Percentiles rank a stretch among this genome's conserved stretches.
Evolutionary conservation across 768 basidiomycete species (phyloP).

Genomic region (Sporobolomyces roseus): DNA sequence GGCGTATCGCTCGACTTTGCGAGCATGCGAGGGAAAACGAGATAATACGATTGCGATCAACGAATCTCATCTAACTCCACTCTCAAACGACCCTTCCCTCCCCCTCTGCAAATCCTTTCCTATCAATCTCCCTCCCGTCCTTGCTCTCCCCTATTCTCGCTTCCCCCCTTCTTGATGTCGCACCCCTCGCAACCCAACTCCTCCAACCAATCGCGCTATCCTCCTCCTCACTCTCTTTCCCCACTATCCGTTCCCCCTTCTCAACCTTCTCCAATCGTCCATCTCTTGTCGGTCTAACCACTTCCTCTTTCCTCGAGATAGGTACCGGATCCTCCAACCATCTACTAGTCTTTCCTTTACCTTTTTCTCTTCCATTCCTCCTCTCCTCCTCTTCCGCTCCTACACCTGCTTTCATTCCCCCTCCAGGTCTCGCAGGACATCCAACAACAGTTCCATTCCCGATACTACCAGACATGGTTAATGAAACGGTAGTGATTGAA

Average conservation of each 20-base stretch:
- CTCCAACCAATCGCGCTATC: conserved; percentile 2
- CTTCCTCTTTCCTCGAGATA: not conserved
- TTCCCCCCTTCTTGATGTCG: not conserved
- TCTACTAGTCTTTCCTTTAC: not conserved
- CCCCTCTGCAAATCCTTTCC: too few relatives aligned
- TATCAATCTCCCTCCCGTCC: not conserved
- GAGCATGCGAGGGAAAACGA: too few relatives aligned
- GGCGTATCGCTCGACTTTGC: too few relatives aligned
- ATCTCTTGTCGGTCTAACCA: not conserved
- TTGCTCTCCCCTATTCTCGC: not conserved
- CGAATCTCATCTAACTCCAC: too few relatives aligned
- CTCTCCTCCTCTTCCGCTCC: not conserved
- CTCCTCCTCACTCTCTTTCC: too few relatives aligned
- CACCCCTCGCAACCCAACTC: not conserved
- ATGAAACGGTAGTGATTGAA: conserved; percentile 25
- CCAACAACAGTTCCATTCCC: not conserved
- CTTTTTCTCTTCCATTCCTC: not conserved
- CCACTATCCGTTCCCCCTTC: too few relatives aligned
- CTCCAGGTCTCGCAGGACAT: conserved; percentile 11
- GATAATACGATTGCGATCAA: too few relatives aligned
- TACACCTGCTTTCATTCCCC: not conserved
- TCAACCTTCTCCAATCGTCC: not conserved
- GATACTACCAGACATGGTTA: conserved; percentile 22
- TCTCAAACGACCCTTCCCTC: too few relatives aligned
- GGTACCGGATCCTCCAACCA: conserved; percentile 1